These are phyloP conservation scores for Plectranthus barbatus DNA, from an alignment of 257 asterid genomes.

Conservation along the genomic window DNA sequence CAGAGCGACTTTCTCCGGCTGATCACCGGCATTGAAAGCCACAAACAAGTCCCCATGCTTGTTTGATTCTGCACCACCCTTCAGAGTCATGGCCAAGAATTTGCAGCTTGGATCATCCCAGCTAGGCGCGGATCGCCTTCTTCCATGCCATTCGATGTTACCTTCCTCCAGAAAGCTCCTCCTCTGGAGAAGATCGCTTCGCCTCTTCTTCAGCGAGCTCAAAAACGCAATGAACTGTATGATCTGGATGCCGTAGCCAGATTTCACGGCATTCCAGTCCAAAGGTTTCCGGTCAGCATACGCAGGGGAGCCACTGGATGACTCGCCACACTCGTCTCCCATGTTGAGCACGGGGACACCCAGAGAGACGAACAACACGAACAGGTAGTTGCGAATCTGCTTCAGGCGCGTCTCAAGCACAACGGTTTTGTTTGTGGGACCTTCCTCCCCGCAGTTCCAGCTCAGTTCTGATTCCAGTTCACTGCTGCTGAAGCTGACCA, in stretches of 20 bases:
- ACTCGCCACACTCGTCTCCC: slow-evolving; percentile 96
- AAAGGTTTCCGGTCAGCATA: slow-evolving; percentile 42
- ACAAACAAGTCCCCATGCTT: slow-evolving; percentile 43
- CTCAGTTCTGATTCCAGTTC: slow-evolving; percentile 50
- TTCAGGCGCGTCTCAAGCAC: slow-evolving; percentile 70
- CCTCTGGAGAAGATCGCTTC: slow-evolving; percentile 70
- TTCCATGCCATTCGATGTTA: slow-evolving; percentile 67
- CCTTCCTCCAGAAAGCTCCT: slow-evolving; percentile 50
- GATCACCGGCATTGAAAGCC: slow-evolving; percentile 60
- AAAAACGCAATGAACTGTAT: slow-evolving; percentile 59
- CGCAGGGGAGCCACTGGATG: slow-evolving; percentile 49
- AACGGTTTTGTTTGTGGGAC: slow-evolving; percentile 46
- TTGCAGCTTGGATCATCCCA: slow-evolving; percentile 70
- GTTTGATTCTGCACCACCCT: slow-evolving; percentile 22
- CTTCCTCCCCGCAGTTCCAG: slow-evolving; percentile 95
- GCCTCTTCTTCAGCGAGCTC: slow-evolving; percentile 48
- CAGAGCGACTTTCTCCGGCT: slow-evolving; percentile 39
- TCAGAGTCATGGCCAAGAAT: slow-evolving; percentile 67
- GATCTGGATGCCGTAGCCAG: slow-evolving; percentile 55
- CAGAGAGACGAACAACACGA: slow-evolving; percentile 59
- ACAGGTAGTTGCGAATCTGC: slow-evolving; percentile 74
- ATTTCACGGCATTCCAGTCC: slow-evolving; percentile 55
- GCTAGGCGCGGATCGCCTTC: slow-evolving; percentile 38
- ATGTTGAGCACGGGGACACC: slow-evolving; percentile 94
- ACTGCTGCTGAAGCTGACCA: slow-evolving; percentile 66